Base-by-base conservation (phyloP, 2,329 filamentous ascomycete species). In the Leptographium wingfieldii region DNA sequence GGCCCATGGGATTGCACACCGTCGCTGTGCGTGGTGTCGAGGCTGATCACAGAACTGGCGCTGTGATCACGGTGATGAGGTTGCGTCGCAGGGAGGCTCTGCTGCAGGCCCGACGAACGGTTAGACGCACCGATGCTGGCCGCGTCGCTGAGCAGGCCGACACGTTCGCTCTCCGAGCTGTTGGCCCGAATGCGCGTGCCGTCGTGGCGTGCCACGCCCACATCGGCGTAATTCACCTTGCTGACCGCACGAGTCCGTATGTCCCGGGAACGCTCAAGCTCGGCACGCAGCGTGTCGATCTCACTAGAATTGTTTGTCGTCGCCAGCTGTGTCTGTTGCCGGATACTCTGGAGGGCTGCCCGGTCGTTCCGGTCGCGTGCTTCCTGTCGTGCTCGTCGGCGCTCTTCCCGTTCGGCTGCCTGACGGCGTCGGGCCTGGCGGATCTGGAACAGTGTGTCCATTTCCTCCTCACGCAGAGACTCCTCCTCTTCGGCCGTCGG, bases 391-490 rank as follows among this genome's bases (percentile, higher is more conserved):
- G 84, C 77, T 55, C 82, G 79, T 57, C 89, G 79, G n/a, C 88
- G 78, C 64, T 87, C 85, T 65, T 95, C 89, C 5, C 90, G 84
- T 63, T 94, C 90, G 5, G 83, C 82, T 48, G 86, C 79, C 70
- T 95, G 87, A 60, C 82, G 79, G 57, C 92, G 83, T 59, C 94
- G 82, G 22, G 89, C 84, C 14, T 88, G 70, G 14, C 94, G 86
- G 61, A 97, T 92, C 71, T 95, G 90, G 71, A 95, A 97, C 49
- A 97, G 73, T 0, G 88, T 83, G 63, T 94, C 88, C 94, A 97
- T 97, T 71, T 96, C 90, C 33, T 90, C 83, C 64, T 97, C 91
- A 14, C 94, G 81, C 58, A 90, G 76, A 2, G 75, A 73, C 70
- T 95, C 90, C 65, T 95, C 84, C 59, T 91, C 87, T 57, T 95